Evolutionary conservation across 352 stramenopile species (phyloP).

Genomic region (Aphanomyces stellatus): DNA sequence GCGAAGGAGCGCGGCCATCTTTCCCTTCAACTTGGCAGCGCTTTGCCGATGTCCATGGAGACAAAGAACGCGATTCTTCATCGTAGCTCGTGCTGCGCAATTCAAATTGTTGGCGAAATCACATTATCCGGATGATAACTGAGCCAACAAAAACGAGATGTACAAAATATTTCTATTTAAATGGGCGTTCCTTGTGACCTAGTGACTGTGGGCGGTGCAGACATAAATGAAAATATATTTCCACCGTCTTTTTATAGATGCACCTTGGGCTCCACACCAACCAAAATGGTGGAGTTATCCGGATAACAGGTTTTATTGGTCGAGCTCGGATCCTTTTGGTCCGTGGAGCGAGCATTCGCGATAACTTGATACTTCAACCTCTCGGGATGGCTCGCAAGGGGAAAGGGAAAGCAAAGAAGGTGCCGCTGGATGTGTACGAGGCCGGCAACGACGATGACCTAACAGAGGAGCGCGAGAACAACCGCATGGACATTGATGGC

Average conservation of each 20-base stretch:
- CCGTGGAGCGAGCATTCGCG: no score
- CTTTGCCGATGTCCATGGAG: constrained; percentile 80
- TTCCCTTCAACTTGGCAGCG: constrained; percentile 53
- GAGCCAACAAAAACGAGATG: no score
- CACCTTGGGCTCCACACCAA: constrained; percentile 7
- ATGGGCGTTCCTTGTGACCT: no score
- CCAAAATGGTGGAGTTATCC: constrained; percentile 1
- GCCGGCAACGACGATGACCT: constrained; percentile 63
- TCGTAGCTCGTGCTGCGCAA: no score
- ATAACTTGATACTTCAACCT: constrained; percentile 18
- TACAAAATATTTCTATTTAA: no score
- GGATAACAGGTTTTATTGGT: background rate
- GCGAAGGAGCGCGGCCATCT: constrained; percentile 60
- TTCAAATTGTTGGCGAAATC: background rate
- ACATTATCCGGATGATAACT: background rate
- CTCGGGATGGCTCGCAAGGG: constrained; percentile 21
- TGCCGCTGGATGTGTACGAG: constrained; percentile 60
- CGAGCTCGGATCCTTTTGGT: background rate
- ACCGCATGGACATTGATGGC: constrained; percentile 63
- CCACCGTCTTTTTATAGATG: no score
- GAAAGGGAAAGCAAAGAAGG: constrained; percentile 24
- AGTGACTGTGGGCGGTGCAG: no score
- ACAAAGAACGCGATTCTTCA: constrained; percentile 71
- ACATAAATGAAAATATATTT: no score
- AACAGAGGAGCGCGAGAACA: constrained; percentile 51